Evolutionary conservation across 2,329 filamentous ascomycete genomes (phyloP).

Genomic region (Pseudofabraea citricarpa): DNA sequence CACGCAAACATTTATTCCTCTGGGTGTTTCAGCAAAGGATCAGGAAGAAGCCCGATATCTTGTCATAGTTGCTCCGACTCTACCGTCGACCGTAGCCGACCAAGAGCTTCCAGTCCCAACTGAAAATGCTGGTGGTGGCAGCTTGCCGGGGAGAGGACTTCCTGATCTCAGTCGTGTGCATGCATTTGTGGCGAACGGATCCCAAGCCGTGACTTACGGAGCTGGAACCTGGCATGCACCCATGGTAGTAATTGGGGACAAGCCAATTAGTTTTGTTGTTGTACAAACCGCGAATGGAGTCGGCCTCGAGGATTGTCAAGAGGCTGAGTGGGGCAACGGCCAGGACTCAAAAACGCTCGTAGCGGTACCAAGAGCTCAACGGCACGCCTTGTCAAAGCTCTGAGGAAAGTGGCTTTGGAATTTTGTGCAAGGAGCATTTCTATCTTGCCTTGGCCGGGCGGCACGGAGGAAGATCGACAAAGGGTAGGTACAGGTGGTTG

Average conservation of each 20-base stretch:
- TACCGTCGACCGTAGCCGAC: slow-evolving; percentile 40
- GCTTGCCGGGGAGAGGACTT: slow-evolving; percentile 32
- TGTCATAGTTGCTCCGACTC: slow-evolving; percentile 81
- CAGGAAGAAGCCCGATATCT: slow-evolving; percentile 57
- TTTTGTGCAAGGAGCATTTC: no score
- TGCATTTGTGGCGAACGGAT: slow-evolving; percentile 73
- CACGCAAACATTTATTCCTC: slow-evolving; percentile 85
- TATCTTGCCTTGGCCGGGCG: no score
- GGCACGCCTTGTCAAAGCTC: no score
- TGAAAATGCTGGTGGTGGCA: slow-evolving; percentile 6
- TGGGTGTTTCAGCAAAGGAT: slow-evolving; percentile 48
- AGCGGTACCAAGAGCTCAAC: slow-evolving; percentile 17
- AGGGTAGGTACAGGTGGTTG: no score
- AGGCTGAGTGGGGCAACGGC: slow-evolving; percentile 42
- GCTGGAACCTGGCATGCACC: slow-evolving; percentile 93
- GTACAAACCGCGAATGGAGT: slow-evolving; percentile 86
- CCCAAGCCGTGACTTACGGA: slow-evolving; percentile 86
- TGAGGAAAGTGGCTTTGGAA: no score
- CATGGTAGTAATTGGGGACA: slow-evolving; percentile 78
- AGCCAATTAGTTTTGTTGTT: slow-evolving; percentile 79
- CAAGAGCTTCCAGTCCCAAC: slow-evolving; percentile 35
- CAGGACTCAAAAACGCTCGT: slow-evolving; percentile 10
- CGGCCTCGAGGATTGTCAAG: slow-evolving; percentile 80
- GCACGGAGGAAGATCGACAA: no score
- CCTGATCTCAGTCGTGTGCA: slow-evolving; percentile 67